These are phyloP conservation scores for Leishmania tropica DNA, from an alignment of 208 protist species.

Conservation along the genomic window DNA sequence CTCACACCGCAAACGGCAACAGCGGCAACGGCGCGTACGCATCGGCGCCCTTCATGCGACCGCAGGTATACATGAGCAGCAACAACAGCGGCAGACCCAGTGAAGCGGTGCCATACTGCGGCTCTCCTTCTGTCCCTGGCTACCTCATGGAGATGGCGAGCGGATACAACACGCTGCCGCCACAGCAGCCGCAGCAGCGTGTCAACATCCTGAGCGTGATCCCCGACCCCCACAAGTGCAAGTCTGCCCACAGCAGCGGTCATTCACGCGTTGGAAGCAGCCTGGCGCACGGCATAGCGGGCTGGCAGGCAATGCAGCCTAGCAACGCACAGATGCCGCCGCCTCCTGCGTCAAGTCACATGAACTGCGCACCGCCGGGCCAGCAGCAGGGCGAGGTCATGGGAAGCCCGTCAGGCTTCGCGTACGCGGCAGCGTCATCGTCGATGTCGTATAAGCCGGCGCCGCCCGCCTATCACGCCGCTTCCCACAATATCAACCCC, in stretches of 20 bases:
- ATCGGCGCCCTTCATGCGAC: background rate
- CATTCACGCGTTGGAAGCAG: background rate
- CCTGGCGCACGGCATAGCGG: background rate
- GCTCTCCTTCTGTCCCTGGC: background rate
- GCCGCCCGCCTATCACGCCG: background rate
- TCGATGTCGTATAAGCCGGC: background rate
- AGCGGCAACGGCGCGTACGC: background rate
- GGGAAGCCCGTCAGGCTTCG: background rate
- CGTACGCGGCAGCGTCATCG: background rate
- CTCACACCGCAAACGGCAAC: background rate
- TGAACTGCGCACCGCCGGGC: background rate
- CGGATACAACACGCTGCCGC: background rate
- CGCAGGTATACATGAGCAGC: background rate
- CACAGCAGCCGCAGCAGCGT: background rate
- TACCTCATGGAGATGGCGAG: background rate
- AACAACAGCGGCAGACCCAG: too few relatives aligned
- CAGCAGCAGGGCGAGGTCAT: background rate
- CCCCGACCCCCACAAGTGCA: background rate
- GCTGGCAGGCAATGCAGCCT: background rate
- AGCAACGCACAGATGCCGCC: background rate
- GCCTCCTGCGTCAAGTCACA: background rate
- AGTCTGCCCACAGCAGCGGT: background rate
- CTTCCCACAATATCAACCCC: background rate
- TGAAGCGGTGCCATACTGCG: background rate
- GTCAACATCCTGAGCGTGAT: background rate